Evolutionary conservation across 805 yeast genomes (phyloP).

Genomic region (Lachancea sp.): DNA sequence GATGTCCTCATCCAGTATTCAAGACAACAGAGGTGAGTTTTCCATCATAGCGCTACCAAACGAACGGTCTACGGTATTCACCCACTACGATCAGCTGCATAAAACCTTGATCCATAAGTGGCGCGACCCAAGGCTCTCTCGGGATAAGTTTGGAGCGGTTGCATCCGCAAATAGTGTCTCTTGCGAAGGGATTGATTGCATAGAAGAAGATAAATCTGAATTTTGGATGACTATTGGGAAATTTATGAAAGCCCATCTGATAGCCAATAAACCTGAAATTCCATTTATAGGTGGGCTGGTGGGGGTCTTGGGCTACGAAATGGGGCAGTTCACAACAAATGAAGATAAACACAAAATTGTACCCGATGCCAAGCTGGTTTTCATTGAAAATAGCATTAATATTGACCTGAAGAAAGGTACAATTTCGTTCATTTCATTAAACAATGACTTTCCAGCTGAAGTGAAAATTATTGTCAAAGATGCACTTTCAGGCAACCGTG

Average conservation of each 20-base stretch:
- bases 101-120: conserved; percentile 28
- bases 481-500: neutral
- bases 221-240: conserved; percentile 28
- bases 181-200: conserved; percentile 10
- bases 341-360: conserved; percentile 27
- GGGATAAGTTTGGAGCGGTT: conserved; percentile 2
- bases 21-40: conserved; percentile 56
- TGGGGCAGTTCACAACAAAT: conserved; percentile 49
- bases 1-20: conserved; percentile 59
- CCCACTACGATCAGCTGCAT: conserved; percentile 51
- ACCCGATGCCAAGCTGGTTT: conserved; percentile 74
- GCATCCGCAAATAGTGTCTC: neutral
- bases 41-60: conserved; percentile 74
- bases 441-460: conserved; percentile 31
- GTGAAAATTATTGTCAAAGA: conserved; percentile 10
- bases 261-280: conserved; percentile 31
- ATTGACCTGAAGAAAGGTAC: conserved; percentile 42
- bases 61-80: conserved; percentile 38
- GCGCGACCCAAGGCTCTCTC: conserved; percentile 20
- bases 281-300: conserved; percentile 91
- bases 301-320: conserved; percentile 85
- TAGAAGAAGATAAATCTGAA: conserved; percentile 20
- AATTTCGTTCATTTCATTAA: conserved; percentile 49
- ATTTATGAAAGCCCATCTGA: conserved; percentile 22
- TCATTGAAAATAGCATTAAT: conserved; percentile 57